phyloP scores from a whole-genome alignment of 805 yeast genomes.

The Zygotorulaspora sp. region DNA sequence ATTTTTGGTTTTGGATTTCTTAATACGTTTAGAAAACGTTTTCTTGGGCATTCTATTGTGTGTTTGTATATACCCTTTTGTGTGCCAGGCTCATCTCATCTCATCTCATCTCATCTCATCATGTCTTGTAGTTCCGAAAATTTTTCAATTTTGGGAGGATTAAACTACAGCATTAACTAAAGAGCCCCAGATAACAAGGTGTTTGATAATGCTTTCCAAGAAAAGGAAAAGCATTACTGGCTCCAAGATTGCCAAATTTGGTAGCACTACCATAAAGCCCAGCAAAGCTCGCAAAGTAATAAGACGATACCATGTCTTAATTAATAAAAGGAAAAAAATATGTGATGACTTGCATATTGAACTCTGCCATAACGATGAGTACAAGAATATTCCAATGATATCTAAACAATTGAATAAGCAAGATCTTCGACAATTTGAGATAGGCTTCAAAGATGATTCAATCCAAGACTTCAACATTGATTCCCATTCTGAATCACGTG shows the following conservation, averaged over 20 bases:
- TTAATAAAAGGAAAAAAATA: slow-evolving; percentile 49
- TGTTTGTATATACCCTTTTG: neutral
- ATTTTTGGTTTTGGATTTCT: neutral
- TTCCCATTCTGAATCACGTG: slow-evolving; percentile 11
- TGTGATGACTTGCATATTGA: slow-evolving; percentile 31
- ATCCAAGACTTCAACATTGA: neutral
- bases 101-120: slow-evolving; percentile 24
- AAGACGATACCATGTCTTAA: slow-evolving; percentile 67
- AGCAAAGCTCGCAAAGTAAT: slow-evolving; percentile 69
- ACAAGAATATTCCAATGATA: slow-evolving; percentile 2
- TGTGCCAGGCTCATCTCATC: slow-evolving; percentile 1
- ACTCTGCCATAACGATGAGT: slow-evolving; percentile 10
- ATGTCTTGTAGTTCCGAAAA: slow-evolving; percentile 7
- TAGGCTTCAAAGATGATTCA: neutral
- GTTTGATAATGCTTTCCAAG: slow-evolving; percentile 23
- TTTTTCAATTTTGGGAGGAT: slow-evolving; percentile 8
- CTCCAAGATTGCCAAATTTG: slow-evolving; percentile 27
- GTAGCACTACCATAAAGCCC: slow-evolving; percentile 50
- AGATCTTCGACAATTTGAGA: slow-evolving; percentile 11
- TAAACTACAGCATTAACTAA: too few relatives aligned
- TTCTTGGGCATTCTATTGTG: slow-evolving; percentile 7
- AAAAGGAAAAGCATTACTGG: slow-evolving; percentile 37
- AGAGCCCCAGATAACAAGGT: too few relatives aligned
- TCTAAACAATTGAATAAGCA: slow-evolving; percentile 1
- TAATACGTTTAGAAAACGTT: neutral